phyloP scores from a whole-genome alignment of 1,284 basidiomycete species.

The Pseudozyma flocculosa region DNA sequence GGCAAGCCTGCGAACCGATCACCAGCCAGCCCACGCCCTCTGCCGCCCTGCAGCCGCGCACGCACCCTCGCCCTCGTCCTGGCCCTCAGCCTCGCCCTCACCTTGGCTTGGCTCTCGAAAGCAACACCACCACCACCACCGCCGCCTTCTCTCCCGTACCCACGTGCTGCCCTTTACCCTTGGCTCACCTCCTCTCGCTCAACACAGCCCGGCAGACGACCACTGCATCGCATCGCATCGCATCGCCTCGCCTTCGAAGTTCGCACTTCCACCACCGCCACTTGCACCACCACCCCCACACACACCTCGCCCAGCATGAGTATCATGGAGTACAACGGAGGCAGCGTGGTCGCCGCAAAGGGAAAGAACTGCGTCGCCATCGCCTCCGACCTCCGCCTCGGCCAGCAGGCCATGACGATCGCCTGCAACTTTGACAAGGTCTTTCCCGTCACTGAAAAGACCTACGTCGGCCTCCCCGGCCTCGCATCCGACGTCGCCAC shows the following conservation, averaged over 20 bases:
- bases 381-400: slow-evolving; percentile 89
- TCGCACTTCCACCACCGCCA: background rate
- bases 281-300: background rate
- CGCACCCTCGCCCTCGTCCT: background rate
- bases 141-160: too few relatives aligned
- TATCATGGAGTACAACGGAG: slow-evolving; percentile 77
- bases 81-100: background rate
- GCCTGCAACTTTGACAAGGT: slow-evolving; percentile 94
- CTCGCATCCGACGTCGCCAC: slow-evolving; percentile 91
- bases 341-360: slow-evolving; percentile 97
- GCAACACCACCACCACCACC: too few relatives aligned
- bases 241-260: too few relatives aligned
- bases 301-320: slow-evolving; percentile 35
- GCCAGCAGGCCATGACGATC: slow-evolving; percentile 83
- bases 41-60: too few relatives aligned
- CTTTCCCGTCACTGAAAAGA: slow-evolving; percentile 88
- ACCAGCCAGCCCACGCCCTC: too few relatives aligned
- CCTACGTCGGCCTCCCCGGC: slow-evolving; percentile 89
- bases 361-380: slow-evolving; percentile 99
- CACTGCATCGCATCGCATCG: too few relatives aligned
- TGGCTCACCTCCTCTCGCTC: too few relatives aligned
- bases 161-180: too few relatives aligned
- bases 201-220: too few relatives aligned
- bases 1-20: too few relatives aligned
- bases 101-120: background rate